phyloP scores from a whole-genome alignment of 1,139 yeast species.

The Kodamaea sp. region DNA sequence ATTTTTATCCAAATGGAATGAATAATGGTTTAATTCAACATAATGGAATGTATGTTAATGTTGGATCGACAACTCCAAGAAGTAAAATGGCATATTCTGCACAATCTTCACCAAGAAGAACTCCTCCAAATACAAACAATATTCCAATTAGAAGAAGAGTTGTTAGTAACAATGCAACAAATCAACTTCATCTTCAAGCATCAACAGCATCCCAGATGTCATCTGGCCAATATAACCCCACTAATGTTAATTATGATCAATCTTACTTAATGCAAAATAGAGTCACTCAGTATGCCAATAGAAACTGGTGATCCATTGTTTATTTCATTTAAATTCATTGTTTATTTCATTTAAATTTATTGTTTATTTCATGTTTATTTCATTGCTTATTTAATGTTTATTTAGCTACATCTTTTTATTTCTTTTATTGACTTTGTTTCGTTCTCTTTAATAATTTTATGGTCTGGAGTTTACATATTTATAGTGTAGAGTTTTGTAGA shows the following conservation, averaged over 20 bases:
- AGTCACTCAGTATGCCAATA: conserved; percentile 12
- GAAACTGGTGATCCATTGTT: conserved; percentile 11
- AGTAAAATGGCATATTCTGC: conserved; percentile 14
- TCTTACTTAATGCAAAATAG: conserved; percentile 13
- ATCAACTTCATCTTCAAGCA: conserved; percentile 1
- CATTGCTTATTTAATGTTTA: too few relatives aligned
- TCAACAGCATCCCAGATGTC: conserved; percentile 1
- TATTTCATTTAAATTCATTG: too few relatives aligned
- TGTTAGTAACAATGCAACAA: conserved; percentile 5
- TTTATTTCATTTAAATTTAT: too few relatives aligned
- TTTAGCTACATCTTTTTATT: too few relatives aligned
- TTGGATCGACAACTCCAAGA: conserved; percentile 14
- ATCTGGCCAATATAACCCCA: conserved; percentile 6
- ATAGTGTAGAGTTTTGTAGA: too few relatives aligned
- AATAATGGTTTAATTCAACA: neutral
- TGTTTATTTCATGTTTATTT: too few relatives aligned
- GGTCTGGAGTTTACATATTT: too few relatives aligned
- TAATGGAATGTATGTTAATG: conserved; percentile 1
- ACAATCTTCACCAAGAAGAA: conserved; percentile 16
- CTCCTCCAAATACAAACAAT: conserved; percentile 12
- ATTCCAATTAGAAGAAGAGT: conserved; percentile 11
- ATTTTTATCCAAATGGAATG: conserved; percentile 6
- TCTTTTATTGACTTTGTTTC: too few relatives aligned
- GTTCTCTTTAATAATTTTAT: too few relatives aligned
- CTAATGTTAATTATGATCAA: conserved; percentile 9